Conservation (phyloP, 2,329 filamentous ascomycete species). For the Fusarium nisikadoi region DNA sequence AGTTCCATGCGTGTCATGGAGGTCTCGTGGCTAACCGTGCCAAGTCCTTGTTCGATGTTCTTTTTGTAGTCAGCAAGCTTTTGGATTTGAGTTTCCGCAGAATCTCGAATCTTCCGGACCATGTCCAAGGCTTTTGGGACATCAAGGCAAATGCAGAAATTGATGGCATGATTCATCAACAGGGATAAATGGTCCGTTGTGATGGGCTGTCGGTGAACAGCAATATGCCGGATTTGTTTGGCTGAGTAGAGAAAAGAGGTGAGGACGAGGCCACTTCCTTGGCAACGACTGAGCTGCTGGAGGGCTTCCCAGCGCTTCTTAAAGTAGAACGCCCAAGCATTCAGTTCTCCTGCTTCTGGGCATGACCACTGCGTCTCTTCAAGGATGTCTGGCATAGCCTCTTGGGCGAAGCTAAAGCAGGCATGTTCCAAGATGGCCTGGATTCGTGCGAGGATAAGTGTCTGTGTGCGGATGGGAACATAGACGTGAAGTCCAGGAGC, state of each 20-base stretch:
- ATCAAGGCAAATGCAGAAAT: not conserved
- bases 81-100: not conserved
- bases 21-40: not conserved
- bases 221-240: slow-evolving; percentile 5
- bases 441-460: not conserved
- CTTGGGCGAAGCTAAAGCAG: slow-evolving; percentile 3
- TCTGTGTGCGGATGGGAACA: not conserved
- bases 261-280: not conserved
- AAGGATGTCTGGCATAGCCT: slow-evolving; percentile 1
- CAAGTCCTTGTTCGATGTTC: not conserved
- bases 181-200: not conserved
- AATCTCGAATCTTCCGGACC: not conserved
- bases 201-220: slow-evolving; percentile 7
- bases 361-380: not conserved
- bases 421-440: slow-evolving; percentile 15
- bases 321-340: not conserved
- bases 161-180: not conserved
- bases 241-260: not conserved
- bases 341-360: slow-evolving; percentile 9
- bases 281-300: fast-evolving
- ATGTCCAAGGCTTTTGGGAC: not conserved
- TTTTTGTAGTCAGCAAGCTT: not conserved
- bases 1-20: not conserved
- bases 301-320: not conserved
- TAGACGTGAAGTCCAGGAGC: not conserved